Conservation (phyloP, 345 rosid genomes). For the Lumnitzera littorea region DNA sequence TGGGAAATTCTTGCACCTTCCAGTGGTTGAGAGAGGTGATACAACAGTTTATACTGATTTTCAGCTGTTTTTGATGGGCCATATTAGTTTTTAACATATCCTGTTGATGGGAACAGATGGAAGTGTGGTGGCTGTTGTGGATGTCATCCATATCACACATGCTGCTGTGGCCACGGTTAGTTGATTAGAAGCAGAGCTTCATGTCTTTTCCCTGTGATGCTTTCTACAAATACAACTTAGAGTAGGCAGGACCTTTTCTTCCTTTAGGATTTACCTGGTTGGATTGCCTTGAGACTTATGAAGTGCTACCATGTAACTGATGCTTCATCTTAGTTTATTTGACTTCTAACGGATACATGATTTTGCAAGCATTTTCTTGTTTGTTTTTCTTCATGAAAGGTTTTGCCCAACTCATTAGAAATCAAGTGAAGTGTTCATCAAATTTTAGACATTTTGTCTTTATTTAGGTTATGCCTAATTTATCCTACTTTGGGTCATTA, state of each 20-base stretch:
- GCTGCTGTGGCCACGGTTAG: conserved; percentile 96
- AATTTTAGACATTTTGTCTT: no score
- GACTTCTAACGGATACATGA: no score
- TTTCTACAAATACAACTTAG: neutral
- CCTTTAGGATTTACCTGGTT: neutral
- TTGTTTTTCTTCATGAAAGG: no score
- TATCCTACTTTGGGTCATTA: no score
- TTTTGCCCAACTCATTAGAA: no score
- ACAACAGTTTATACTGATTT: neutral
- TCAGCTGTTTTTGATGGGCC: neutral
- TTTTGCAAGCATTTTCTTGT: no score
- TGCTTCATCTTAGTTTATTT: no score
- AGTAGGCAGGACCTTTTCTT: neutral
- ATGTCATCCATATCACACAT: conserved; percentile 84
- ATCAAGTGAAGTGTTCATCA: no score
- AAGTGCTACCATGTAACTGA: no score
- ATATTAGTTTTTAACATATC: conserved; percentile 13
- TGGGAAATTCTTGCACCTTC: conserved; percentile 97
- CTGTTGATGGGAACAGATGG: conserved; percentile 54
- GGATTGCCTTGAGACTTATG: neutral
- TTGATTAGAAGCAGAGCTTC: conserved; percentile 7
- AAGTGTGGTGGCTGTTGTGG: conserved; percentile 69
- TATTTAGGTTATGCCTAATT: no score
- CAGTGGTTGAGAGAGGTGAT: conserved; percentile 78
- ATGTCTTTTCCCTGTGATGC: neutral